Percentiles rank a stretch among this genome's conserved stretches.
Evolutionary conservation across 768 basidiomycete genomes (phyloP).

Genomic region (Kwoniella botswanensis): DNA sequence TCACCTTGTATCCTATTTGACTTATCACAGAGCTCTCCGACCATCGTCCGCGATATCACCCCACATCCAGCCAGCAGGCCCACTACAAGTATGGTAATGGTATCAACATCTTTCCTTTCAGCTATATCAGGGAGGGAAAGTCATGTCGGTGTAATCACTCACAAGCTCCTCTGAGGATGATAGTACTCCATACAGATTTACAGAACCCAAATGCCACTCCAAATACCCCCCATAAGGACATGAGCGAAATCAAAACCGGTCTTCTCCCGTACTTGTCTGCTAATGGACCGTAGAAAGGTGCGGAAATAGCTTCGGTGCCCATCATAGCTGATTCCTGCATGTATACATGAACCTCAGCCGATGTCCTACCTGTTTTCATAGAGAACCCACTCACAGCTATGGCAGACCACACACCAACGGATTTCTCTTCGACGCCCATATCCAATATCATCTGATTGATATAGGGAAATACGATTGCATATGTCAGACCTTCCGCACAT

Average conservation of each 20-base stretch:
- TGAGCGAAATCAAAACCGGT: conserved; percentile 38
- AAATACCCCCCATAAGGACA: conserved; percentile 34
- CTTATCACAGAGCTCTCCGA: conserved; percentile 44
- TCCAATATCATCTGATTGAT: conserved; percentile 47
- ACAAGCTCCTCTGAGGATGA: conserved; percentile 33
- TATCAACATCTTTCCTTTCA: not conserved
- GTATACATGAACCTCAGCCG: not conserved
- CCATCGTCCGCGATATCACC: conserved; percentile 45
- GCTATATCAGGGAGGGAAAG: not conserved
- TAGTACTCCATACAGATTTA: conserved; percentile 28
- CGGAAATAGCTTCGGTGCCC: conserved; percentile 38
- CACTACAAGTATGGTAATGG: conserved; percentile 23
- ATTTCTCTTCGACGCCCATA: conserved; percentile 43
- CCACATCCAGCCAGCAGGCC: conserved; percentile 46
- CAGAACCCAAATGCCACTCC: conserved; percentile 40
- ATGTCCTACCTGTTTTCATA: not conserved
- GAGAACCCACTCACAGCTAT: conserved; percentile 33
- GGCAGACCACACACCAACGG: conserved; percentile 44
- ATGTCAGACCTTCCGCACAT: conserved; percentile 43
- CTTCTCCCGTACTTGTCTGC: conserved; percentile 39
- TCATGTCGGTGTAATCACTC: conserved; percentile 13
- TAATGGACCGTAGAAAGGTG: conserved; percentile 40
- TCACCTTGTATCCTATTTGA: conserved; percentile 42
- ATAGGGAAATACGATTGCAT: conserved; percentile 46
- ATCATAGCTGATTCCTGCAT: conserved; percentile 42